A percentile compares a stretch with the other conserved stretches of the same genome.
phyloP scores from a whole-genome alignment of 2,329 filamentous ascomycete species.

The Dactylonectria estremocensis region DNA sequence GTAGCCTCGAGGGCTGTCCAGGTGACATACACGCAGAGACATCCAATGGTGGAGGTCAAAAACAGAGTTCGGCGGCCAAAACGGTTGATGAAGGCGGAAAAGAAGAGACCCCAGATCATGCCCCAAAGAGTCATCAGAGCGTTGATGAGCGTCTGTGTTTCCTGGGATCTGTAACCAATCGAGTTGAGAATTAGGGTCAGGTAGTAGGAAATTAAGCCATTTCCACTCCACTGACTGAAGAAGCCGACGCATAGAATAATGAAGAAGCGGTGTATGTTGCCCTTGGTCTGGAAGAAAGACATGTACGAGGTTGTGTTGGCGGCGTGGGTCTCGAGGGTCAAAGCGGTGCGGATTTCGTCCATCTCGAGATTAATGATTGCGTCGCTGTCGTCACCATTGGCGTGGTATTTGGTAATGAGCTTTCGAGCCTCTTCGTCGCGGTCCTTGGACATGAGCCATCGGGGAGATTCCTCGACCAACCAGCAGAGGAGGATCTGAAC shows the following conservation, averaged over 20 bases:
- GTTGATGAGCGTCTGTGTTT: slow-evolving; percentile 16
- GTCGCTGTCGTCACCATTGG: slow-evolving; percentile 60
- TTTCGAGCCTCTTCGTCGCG: slow-evolving; percentile 61
- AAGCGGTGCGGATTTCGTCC: slow-evolving; percentile 65
- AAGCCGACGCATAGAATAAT: slow-evolving; percentile 39
- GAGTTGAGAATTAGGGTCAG: slow-evolving; percentile 12
- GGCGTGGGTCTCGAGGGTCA: slow-evolving; percentile 58
- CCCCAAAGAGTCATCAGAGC: slow-evolving; percentile 19
- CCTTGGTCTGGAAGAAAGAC: slow-evolving; percentile 58
- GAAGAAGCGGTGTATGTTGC: slow-evolving; percentile 35
- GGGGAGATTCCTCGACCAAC: slow-evolving; percentile 59
- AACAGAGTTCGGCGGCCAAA: slow-evolving; percentile 15
- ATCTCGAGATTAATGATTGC: slow-evolving; percentile 64
- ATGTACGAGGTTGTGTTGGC: slow-evolving; percentile 57
- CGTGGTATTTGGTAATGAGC: slow-evolving; percentile 65
- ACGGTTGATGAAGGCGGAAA: slow-evolving; percentile 19
- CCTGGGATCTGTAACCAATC: slow-evolving; percentile 15
- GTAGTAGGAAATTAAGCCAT: slow-evolving; percentile 26
- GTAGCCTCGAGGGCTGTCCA: slow-evolving; percentile 28
- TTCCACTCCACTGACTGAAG: slow-evolving; percentile 41
- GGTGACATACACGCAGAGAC: slow-evolving; percentile 2
- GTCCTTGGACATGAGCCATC: slow-evolving; percentile 51
- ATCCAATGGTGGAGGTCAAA: slow-evolving; percentile 13
- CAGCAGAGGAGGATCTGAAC: slow-evolving; percentile 26
- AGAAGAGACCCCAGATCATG: slow-evolving; percentile 24